Evolutionary conservation across 2,329 filamentous ascomycete genomes (phyloP).

Genomic region (Penicillium sp.): DNA sequence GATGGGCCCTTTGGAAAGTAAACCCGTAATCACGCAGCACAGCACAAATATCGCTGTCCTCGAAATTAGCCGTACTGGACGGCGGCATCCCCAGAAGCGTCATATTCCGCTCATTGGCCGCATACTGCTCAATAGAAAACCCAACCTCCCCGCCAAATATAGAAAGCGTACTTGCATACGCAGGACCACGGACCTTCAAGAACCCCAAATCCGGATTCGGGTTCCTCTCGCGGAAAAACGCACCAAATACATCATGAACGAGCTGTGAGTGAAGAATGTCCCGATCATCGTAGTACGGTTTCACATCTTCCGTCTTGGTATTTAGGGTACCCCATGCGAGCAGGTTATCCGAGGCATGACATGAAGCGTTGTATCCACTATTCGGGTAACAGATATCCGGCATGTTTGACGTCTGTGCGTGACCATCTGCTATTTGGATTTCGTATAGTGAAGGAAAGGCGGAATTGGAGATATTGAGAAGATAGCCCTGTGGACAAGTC

Average conservation of each 20-base stretch:
- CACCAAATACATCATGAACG: constrained; percentile 25
- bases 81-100: constrained; percentile 20
- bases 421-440: constrained; percentile 22
- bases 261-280: constrained; percentile 26
- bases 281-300: constrained; percentile 20
- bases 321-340: constrained; percentile 30
- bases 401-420: constrained; percentile 18
- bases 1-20: constrained; percentile 23
- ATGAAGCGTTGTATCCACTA: constrained; percentile 26
- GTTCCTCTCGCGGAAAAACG: constrained; percentile 21
- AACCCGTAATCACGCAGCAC: constrained; percentile 27
- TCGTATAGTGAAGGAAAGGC: constrained; percentile 23
- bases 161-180: constrained; percentile 18
- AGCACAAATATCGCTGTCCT: constrained; percentile 15
- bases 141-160: constrained; percentile 5
- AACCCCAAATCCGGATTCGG: constrained; percentile 24
- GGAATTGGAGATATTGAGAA: neutral
- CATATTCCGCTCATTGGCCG: constrained; percentile 5
- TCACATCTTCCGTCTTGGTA: constrained; percentile 22
- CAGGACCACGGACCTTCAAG: constrained; percentile 19
- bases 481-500: constrained; percentile 10
- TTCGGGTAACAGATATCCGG: constrained; percentile 27
- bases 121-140: constrained; percentile 12
- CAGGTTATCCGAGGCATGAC: constrained; percentile 27
- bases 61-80: constrained; percentile 11